A percentile compares a stretch with the other conserved stretches of the same genome.
phyloP scores from a whole-genome alignment of 1,284 basidiomycete species.

The Pisolithus thermaeus region DNA sequence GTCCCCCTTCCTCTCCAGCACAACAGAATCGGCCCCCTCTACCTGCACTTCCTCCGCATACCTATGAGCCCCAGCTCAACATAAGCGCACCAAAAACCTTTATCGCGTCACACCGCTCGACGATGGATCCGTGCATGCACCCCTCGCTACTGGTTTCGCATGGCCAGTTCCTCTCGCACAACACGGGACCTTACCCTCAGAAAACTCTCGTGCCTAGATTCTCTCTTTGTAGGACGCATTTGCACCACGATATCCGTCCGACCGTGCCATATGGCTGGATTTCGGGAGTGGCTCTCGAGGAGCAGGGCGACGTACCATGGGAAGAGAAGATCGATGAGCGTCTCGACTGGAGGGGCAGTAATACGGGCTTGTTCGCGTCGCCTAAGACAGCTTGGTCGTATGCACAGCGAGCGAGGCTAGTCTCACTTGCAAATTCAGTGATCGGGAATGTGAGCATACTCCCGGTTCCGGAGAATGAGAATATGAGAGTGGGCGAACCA shows the following conservation, averaged over 20 bases:
- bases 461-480: conserved; percentile 14
- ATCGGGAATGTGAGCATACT: conserved; percentile 25
- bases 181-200: conserved; percentile 44
- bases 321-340: conserved; percentile 50
- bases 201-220: conserved; percentile 48
- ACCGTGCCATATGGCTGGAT: conserved; percentile 43
- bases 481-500: conserved; percentile 37
- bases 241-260: conserved; percentile 60
- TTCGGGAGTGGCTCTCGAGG: conserved; percentile 28
- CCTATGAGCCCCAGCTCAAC: background rate
- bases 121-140: conserved; percentile 62
- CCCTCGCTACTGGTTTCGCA: conserved; percentile 44
- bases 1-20: conserved; percentile 18
- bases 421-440: conserved; percentile 32
- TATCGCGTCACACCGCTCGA: conserved; percentile 42
- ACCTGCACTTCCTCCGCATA: conserved; percentile 15
- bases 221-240: conserved; percentile 46
- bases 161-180: conserved; percentile 52
- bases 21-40: conserved; percentile 9
- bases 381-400: conserved; percentile 42
- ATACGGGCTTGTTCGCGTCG: conserved; percentile 55
- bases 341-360: conserved; percentile 61
- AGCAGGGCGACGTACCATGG: conserved; percentile 47
- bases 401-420: conserved; percentile 40
- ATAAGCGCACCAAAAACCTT: conserved; percentile 38